Evolutionary conservation across 441 rosid genomes (phyloP).

Genomic region (Syzygium malaccense): DNA sequence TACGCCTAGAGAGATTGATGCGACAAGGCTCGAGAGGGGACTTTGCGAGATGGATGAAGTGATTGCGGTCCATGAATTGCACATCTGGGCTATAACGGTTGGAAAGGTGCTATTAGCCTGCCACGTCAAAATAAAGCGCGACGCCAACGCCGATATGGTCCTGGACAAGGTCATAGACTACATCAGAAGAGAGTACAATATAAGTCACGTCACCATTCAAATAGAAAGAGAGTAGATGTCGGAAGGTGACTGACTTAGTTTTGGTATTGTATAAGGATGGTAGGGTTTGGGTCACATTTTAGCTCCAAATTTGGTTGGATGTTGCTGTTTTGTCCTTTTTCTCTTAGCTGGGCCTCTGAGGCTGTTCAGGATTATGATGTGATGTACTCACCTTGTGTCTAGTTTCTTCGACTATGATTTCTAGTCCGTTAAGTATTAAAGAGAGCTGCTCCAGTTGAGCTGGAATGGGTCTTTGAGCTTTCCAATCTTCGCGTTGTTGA

Average conservation of each 20-base stretch:
- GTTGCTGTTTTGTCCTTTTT: not conserved
- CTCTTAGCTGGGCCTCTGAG: not conserved
- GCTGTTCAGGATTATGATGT: not conserved
- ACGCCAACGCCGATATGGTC: conserved; percentile 56
- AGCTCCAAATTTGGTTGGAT: not conserved
- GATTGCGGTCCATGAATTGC: conserved; percentile 60
- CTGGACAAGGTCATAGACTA: conserved; percentile 51
- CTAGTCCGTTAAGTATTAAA: not conserved
- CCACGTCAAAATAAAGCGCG: conserved; percentile 61
- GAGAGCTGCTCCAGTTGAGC: not conserved
- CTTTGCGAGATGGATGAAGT: conserved; percentile 56
- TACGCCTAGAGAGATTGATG: conserved; percentile 71
- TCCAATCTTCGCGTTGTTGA: not conserved
- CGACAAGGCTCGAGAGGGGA: conserved; percentile 53
- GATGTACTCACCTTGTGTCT: not conserved
- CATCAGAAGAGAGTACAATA: conserved; percentile 57
- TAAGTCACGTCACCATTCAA: conserved; percentile 64
- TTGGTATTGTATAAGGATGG: not conserved
- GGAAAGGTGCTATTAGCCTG: conserved; percentile 67
- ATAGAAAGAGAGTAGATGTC: conserved; percentile 33
- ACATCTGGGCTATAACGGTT: conserved; percentile 73
- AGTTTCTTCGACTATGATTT: not conserved
- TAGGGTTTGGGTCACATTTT: not conserved
- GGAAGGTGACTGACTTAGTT: not conserved
- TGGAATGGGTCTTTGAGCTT: not conserved